Base-by-base conservation (phyloP, 345 rosid genomes). In the Lepidium didymum region DNA sequence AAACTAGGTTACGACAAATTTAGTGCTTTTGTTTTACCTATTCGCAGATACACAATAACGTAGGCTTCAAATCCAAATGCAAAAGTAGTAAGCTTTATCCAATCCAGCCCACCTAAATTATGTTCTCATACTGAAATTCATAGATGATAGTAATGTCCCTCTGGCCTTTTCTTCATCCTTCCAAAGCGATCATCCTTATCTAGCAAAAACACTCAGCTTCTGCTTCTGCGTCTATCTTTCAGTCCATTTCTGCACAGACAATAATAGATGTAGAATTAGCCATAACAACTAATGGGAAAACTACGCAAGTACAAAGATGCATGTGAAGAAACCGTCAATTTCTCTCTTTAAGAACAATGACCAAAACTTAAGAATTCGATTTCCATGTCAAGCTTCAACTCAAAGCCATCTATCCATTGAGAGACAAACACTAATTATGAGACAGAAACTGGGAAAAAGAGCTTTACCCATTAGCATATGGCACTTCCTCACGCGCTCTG, bases 391-490 rank as follows among this genome's bases (percentile, higher is more conserved):
- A 44, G 3, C 36, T 52, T 52, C 46, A 75, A 56, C 37, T 49
- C 40, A 63, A 40, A 44, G 37, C 27, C 31, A 23, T 50, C 0
- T 36, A 56, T 7, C 31, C 3, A 11, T 12, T 56, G 11, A 35
- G 2, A 4, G n/a, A 10, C 0, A 19, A 19, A 37, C 44, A 19
- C 29, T 35, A 3, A 14, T 27, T 10, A 50, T 46, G n/a, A 38
- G 46, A 44, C 7, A 18, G 38, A 19, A 31, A 61, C 55, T 34
- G 29, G 43, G 56, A 23, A 14, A 50, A 62, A 61, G 40, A 73
- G 60, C 56, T 47, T 80, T 73, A 94, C 97, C 99, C 96, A 66
- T 91, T 94, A 58, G 95, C 91, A 86, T 82, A 87, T 44, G 95
- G 92, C 53, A 80, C 40, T 75, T 94, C 97, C 18, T 87, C 96